Base-by-base conservation (phyloP, 2,329 filamentous ascomycete species). In the Diatrype stigma region DNA sequence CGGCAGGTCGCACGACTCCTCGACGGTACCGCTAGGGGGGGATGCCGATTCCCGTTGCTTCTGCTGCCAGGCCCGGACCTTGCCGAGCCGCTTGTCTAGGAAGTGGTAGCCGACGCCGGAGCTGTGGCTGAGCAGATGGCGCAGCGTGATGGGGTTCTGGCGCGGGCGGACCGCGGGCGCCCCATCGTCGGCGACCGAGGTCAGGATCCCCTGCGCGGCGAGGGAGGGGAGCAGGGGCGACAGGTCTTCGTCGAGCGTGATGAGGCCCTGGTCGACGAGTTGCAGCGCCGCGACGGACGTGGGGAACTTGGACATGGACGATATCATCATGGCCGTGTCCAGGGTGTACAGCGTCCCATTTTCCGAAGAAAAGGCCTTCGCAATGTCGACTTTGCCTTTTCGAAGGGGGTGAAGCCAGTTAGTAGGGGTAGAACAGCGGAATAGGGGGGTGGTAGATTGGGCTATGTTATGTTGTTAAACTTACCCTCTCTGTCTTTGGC, bases 91-190 rank as follows among this genome's bases (percentile, higher is more conserved):
- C 35, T 51, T 48, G 35, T 65, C 44, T 17, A 70, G 45, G 45
- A 71, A 70, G 32, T 67, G 63, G 58, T 80, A 80, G 5, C 56
- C 59, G 0, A 67, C 54, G 1, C 78, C 78, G 0, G 71, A 67
- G 26, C 70, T 72, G 56, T 80, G 77, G 1, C 72, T 73, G 4
- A 81, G 66, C 2, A 80, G 66, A 37, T 73, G 70, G n/a, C 68
- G 63, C 5, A 79, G 62, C 3, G 74, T 78, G 47, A 80, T 71
- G 14, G 67, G 64, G 0, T 59, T 57, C 12, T 42, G 47, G 14
- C 66, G 63, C 8, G 60, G 51, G 10, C 60, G 60, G 5, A 65
- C 56, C 8, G 66, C 49, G 3, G 70, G 64, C 6, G 63, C 60
- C 37, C 68, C 67, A 30, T 67, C 67, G 1, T 68, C 64, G 21